Base-by-base conservation (phyloP, 148 eudicot species). In the Tetragonia tetragonoides region DNA sequence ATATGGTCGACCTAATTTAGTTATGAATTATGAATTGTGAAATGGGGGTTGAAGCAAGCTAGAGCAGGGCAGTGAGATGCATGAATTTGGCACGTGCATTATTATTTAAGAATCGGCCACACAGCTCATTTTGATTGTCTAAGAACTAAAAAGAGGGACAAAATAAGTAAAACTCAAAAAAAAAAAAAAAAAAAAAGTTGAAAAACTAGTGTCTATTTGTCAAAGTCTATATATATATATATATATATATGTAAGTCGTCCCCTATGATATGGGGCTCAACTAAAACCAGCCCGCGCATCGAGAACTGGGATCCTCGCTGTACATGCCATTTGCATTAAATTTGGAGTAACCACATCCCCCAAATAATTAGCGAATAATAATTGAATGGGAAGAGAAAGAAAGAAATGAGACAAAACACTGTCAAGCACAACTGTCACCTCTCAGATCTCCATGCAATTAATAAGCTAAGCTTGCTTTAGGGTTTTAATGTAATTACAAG, bases 61-160 rank as follows among this genome's bases (percentile, higher is more conserved):
- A n/a, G n/a, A n/a, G n/a, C n/a, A 7, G 10, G 10, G 10, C 10
- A 14, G 75, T 61, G 57, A 78, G 75, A 71, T 78, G 69, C 81
- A 78, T 78, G 81, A 75, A 70, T 61, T 78, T 28, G 75, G 69
- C 81, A 78, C 75, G 81, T 78, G 81, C 60, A 46, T 5, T n/a
- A 46, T n/a, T 23, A 60, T 60, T 46, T 49, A 71, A 69, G 75
- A 47, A 69, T 7, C 10, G 34, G 6, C 51, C 67, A 42, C 7
- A 42, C 80, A 77, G 75, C 80, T 54, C 68, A 77, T 69, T 69
- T 77, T 41, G 28, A 70, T 24, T 75, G 78, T 64, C 78, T 16
- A 16, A 61, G 3, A 12, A 15, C n/a, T n/a, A 5, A 47, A 53
- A 34, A 20, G 44, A 15, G 56, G 16, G 1, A 53, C 17, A 53